Conservation (phyloP, 1,139 yeast genomes). For the Kodamaea alishanica region DNA sequence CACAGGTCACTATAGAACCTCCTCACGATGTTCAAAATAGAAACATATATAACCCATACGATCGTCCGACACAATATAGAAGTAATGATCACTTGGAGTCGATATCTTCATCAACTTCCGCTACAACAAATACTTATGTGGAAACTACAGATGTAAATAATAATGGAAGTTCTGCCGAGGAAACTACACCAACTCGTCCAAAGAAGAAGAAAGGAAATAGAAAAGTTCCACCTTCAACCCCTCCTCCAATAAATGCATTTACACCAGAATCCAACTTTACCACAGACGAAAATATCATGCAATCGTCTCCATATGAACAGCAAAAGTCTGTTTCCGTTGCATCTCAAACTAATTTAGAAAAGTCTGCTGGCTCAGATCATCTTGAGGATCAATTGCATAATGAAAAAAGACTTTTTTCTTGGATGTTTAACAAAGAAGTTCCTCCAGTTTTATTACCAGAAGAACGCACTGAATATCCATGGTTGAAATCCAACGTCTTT, state of each 20-base stretch:
- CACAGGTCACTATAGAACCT: no score
- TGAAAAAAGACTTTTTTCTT: conserved; percentile 21
- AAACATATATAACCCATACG: conserved; percentile 3
- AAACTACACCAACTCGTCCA: not conserved
- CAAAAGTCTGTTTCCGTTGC: conserved; percentile 3
- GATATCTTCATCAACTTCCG: conserved; percentile 8
- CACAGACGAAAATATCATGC: not conserved
- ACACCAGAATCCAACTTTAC: not conserved
- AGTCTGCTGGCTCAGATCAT: conserved; percentile 6
- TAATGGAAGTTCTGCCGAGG: not conserved
- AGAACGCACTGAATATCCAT: conserved; percentile 38
- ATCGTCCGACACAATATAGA: conserved; percentile 1
- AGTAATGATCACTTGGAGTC: conserved; percentile 4
- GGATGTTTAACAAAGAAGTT: conserved; percentile 29
- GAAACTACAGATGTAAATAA: conserved; percentile 2
- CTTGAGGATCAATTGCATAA: conserved; percentile 12
- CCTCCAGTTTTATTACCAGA: conserved; percentile 36
- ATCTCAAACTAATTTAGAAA: conserved; percentile 16
- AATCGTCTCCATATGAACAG: not conserved
- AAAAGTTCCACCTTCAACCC: conserved; percentile 1
- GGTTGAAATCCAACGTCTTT: conserved; percentile 27
- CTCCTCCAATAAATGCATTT: not conserved
- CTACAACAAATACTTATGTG: conserved; percentile 8
- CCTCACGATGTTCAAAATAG: no score
- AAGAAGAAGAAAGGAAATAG: conserved; percentile 3